Base-by-base conservation (phyloP, 331 rosid genomes). In the Quercus phellos region DNA sequence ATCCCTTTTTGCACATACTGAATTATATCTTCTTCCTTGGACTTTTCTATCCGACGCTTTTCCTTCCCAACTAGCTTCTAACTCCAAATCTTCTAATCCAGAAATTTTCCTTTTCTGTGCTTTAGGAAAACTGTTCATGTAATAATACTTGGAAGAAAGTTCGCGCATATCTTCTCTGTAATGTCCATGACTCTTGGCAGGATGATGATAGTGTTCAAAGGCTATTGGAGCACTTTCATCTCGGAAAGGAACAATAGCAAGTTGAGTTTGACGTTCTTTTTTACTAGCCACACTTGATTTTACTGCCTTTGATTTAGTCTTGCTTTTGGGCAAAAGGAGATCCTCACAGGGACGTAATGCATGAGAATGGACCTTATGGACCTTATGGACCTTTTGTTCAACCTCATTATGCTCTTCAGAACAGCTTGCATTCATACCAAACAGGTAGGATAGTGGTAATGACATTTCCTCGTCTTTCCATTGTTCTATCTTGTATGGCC, bases 31-130 rank as follows among this genome's bases (percentile, higher is more conserved):
- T 61, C 60, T 71, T 42, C 73, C 78, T 18, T 32, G 77, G 81
- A 43, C 56, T 54, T 83, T 88, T 78, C 76, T 87, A 10, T 27
- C 69, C 50, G 81, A 74, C 34, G 78, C 75, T 42, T 82, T 80
- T 68, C 83, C 87, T 78, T 81, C 93, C 91, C 91, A 89, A 78
- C 17, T 88, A 59, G 67, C 77, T 81, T 76, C 91, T 74, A 87
- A 60, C 51, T 83, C 90, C 81, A 83, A 51, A 64, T 89, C 92
- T 56, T 88, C 90, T 55, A 80, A 43, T 72, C 66, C 90, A 58
- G 75, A 38, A 77, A 27, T 51, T 27, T 58, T 81, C 74, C 81
- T 88, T 78, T n/a, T 89, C 73, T 76, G 85, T 21, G 30, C 30
- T 83, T 81, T 94, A 8, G 86, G 12, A 29, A 74, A 10, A 59